phyloP scores from a whole-genome alignment of 75 land plant genomes.

The Sequoia sempervirens region DNA sequence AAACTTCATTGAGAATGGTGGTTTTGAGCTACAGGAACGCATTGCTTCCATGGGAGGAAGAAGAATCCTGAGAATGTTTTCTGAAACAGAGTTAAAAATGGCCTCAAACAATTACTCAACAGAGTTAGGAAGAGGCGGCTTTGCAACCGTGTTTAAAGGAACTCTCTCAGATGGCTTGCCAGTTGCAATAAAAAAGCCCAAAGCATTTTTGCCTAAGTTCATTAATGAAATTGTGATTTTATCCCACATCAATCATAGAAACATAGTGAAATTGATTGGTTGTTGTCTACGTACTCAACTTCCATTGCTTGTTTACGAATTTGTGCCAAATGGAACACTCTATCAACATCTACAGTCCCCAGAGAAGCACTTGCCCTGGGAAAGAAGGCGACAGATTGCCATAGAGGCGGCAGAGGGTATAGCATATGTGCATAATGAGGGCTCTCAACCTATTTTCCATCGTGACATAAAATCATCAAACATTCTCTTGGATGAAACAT shows the following conservation, averaged over 20 bases:
- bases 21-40: too few species aligned
- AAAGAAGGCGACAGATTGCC: constrained; percentile 38
- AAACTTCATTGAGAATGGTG: too few species aligned
- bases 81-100: constrained; percentile 21
- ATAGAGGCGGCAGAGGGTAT: constrained; percentile 74
- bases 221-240: constrained; percentile 47
- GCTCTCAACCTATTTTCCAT: constrained; percentile 69
- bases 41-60: too few species aligned
- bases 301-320: constrained; percentile 63
- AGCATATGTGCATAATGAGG: constrained; percentile 71
- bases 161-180: constrained; percentile 41
- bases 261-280: constrained; percentile 63
- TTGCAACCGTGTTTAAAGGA: constrained; percentile 63
- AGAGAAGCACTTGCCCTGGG: constrained; percentile 34
- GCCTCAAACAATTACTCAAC: constrained; percentile 48
- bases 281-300: constrained; percentile 41
- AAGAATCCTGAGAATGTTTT: constrained; percentile 33
- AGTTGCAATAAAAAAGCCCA: constrained; percentile 53
- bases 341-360: constrained; percentile 56
- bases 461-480: constrained; percentile 82
- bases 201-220: constrained; percentile 59
- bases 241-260: constrained; percentile 59
- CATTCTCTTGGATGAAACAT: constrained; percentile 50
- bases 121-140: constrained; percentile 58
- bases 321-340: constrained; percentile 63